Base-by-base conservation (phyloP, 768 basidiomycete genomes). In the Lactarius tabidus region DNA sequence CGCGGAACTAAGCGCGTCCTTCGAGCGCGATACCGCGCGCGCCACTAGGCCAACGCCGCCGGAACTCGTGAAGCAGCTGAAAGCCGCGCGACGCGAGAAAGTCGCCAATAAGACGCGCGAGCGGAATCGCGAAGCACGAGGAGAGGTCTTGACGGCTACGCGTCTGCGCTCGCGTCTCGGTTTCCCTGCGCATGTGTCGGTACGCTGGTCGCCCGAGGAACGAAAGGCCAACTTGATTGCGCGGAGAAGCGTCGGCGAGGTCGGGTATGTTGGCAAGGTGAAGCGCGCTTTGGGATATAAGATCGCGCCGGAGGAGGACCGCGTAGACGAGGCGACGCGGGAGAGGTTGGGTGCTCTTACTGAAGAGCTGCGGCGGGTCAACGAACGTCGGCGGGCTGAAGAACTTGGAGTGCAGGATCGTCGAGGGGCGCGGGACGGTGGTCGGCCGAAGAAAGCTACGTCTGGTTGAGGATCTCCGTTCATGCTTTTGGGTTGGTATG, bases 211-310 rank as follows among this genome's bases (percentile, higher is more conserved):
- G 0, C 76, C 78, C 1, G 71, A 79, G 67, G 74, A 81, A 64
- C 79, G 78, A 64, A 74, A 72, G 58, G 72, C 78, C 73, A 88
- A 91, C 67, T 76, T 74, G 66, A 74, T 88, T 6, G 78, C 79
- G 58, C 72, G 79, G 38, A 74, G 84, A 41, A 80, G 78, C 43
- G 78, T 83, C 2, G 81, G 86, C 60, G 85, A 87, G 73, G 88
- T 82, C 0, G 91, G 91, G 17, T 92, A 90, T 73, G 81, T 85
- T 2, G 90, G 83, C n/a, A 70, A 75, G 71, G 78, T 87, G 57
- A 93, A 92, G 77, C 76, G 76, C 64, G 75, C 71, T 64, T 72
- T 83, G 64, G 86, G 89, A 3, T 80, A 79, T 60, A 84, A 79
- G 72, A 67, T 88, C 68, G 72, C 71, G 43, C 71, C 71, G 2